A percentile compares a stretch with the other conserved stretches of the same genome.
Evolutionary conservation across 352 stramenopile genomes (phyloP).

Genomic region (Aphanomyces stellatus): DNA sequence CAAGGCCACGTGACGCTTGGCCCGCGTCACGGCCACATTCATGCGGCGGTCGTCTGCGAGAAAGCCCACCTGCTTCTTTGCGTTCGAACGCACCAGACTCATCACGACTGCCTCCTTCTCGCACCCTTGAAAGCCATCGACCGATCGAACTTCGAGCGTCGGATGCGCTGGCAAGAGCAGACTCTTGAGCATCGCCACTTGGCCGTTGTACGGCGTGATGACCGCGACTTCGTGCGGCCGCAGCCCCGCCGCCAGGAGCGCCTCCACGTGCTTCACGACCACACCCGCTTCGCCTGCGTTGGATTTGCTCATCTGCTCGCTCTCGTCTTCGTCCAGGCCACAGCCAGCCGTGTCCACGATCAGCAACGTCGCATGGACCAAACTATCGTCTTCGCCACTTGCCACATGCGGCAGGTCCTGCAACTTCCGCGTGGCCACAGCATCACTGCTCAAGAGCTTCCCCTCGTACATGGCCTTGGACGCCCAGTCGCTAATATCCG

Average conservation of each 20-base stretch:
- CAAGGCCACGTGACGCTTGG: conserved; percentile 91
- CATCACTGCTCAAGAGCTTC: conserved; percentile 55
- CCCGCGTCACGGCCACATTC: conserved; percentile 96
- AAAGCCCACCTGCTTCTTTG: conserved; percentile 88
- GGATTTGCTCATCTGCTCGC: conserved; percentile 38
- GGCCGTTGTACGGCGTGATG: conserved; percentile 98
- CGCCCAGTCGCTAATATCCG: conserved; percentile 92
- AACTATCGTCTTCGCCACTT: conserved; percentile 43
- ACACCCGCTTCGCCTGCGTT: conserved; percentile 74
- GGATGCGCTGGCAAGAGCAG: conserved; percentile 67
- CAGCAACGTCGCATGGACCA: conserved; percentile 68
- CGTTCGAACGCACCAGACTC: conserved; percentile 94
- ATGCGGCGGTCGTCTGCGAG: conserved; percentile 93
- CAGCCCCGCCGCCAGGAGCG: conserved; percentile 79
- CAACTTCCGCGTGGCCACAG: conserved; percentile 75
- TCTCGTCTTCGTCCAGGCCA: conserved; percentile 81
- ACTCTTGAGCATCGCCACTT: conserved; percentile 88
- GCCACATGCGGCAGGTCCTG: conserved; percentile 61
- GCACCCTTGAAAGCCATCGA: conserved; percentile 96
- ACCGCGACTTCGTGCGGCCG: conserved; percentile 89
- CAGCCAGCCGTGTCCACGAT: conserved; percentile 93
- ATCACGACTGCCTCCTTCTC: conserved; percentile 98
- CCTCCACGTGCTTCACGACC: conserved; percentile 75
- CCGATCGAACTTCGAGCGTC: conserved; percentile 83
- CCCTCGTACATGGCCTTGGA: conserved; percentile 93